Conservation (phyloP, 257 asterid genomes). For the Primulina tabacum region DNA sequence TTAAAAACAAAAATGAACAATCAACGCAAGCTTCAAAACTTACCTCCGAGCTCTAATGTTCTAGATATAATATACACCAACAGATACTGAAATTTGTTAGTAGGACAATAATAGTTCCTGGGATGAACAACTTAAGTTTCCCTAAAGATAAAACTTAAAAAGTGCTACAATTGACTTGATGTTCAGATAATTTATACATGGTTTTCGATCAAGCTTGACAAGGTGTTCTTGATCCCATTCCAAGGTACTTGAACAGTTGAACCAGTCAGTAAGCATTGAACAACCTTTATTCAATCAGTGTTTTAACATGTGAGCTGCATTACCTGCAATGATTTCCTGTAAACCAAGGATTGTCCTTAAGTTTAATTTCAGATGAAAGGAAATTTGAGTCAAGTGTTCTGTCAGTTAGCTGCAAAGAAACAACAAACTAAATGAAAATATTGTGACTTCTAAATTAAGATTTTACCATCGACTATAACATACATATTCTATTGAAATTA, state of each 20-base stretch:
- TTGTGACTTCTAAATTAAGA: not conserved
- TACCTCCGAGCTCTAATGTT: slow-evolving; percentile 9
- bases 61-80: slow-evolving; percentile 1
- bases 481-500: not conserved
- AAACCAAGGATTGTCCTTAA: slow-evolving; percentile 47
- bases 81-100: slow-evolving; percentile 16
- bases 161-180: not conserved
- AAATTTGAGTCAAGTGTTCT: slow-evolving; percentile 52
- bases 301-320: slow-evolving; percentile 20
- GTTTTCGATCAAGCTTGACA: slow-evolving; percentile 1
- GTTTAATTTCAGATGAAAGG: slow-evolving; percentile 50
- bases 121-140: slow-evolving; percentile 13
- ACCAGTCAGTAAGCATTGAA: not conserved
- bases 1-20: slow-evolving; percentile 28
- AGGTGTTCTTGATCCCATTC: slow-evolving; percentile 9
- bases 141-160: not conserved
- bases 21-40: slow-evolving; percentile 18
- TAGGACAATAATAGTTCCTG: slow-evolving; percentile 8
- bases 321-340: slow-evolving; percentile 61
- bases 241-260: not conserved
- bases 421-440: slow-evolving; percentile 9
- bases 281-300: not conserved
- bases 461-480: not conserved
- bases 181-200: slow-evolving; percentile 10
- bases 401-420: slow-evolving; percentile 54